Conservation (phyloP, 2,329 filamentous ascomycete genomes). For the Claviceps monticola region DNA sequence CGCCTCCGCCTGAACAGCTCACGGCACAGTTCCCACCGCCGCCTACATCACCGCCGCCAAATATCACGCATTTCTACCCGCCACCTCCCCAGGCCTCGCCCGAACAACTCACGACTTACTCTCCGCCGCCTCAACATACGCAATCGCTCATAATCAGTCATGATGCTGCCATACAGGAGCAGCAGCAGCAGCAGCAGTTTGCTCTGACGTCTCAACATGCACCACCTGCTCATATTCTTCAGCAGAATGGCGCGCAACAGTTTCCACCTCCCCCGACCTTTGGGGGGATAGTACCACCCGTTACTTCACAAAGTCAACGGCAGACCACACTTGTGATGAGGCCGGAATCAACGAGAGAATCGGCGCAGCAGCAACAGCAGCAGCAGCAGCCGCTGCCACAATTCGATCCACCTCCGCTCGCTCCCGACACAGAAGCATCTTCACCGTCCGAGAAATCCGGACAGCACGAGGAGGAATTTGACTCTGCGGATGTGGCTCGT, state of each 20-base stretch:
- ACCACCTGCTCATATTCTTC: neutral
- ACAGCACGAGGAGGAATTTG: constrained; percentile 11
- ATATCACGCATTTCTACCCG: constrained; percentile 31
- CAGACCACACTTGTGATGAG: constrained; percentile 12
- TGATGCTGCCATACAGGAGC: constrained; percentile 10
- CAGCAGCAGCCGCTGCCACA: constrained; percentile 15
- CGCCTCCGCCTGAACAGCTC: constrained; percentile 8
- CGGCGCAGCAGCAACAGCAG: constrained; percentile 12
- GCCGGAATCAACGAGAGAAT: constrained; percentile 12
- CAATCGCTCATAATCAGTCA: constrained; percentile 6
- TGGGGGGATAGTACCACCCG: neutral
- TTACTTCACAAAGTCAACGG: constrained; percentile 3
- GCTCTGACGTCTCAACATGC: too few relatives aligned
- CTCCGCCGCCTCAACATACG: constrained; percentile 14
- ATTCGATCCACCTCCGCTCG: constrained; percentile 15
- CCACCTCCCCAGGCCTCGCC: constrained; percentile 8
- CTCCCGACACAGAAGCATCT: constrained; percentile 9
- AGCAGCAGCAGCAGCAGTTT: constrained; percentile 3
- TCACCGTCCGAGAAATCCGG: constrained; percentile 18
- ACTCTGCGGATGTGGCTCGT: constrained; percentile 15
- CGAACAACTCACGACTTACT: constrained; percentile 13
- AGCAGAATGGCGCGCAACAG: constrained; percentile 10
- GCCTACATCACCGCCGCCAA: constrained; percentile 32
- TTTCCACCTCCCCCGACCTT: constrained; percentile 8
- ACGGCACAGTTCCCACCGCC: constrained; percentile 32